Evolutionary conservation across 2,329 filamentous ascomycete genomes (phyloP).

Genomic region (Drechslerella stenobrocha): DNA sequence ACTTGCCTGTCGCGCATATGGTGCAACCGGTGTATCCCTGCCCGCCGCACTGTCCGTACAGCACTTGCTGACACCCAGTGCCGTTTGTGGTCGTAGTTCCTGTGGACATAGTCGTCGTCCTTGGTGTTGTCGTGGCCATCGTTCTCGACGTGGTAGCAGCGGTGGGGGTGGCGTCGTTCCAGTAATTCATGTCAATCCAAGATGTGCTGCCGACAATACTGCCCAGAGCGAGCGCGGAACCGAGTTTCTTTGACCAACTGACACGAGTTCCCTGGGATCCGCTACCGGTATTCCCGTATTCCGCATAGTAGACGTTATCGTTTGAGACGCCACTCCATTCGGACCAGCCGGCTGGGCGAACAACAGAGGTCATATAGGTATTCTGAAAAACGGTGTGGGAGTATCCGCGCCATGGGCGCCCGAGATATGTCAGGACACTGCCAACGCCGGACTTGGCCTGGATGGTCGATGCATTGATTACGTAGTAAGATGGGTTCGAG

Average conservation of each 20-base stretch:
- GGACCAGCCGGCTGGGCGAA: conserved; percentile 65
- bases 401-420: conserved; percentile 62
- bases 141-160: conserved; percentile 5
- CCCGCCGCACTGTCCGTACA: conserved; percentile 54
- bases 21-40: conserved; percentile 54
- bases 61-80: conserved; percentile 19
- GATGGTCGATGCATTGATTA: conserved; percentile 62
- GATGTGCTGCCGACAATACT: conserved; percentile 41
- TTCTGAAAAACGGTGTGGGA: conserved; percentile 62
- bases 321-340: conserved; percentile 61
- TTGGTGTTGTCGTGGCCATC: conserved; percentile 8
- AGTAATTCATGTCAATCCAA: conserved; percentile 47
- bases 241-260: conserved; percentile 33
- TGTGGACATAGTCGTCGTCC: not conserved
- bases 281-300: conserved; percentile 64
- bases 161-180: conserved; percentile 29
- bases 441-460: conserved; percentile 56
- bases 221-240: conserved; percentile 23
- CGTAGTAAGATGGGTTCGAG: conserved; percentile 59
- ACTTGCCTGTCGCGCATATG: conserved; percentile 54
- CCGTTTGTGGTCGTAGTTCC: not conserved
- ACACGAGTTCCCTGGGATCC: conserved; percentile 63
- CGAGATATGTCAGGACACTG: conserved; percentile 59
- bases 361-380: conserved; percentile 61
- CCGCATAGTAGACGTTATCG: conserved; percentile 62